phyloP scores from a whole-genome alignment of 1,139 yeast genomes.

The Yamadazyma atmosphaerica region DNA sequence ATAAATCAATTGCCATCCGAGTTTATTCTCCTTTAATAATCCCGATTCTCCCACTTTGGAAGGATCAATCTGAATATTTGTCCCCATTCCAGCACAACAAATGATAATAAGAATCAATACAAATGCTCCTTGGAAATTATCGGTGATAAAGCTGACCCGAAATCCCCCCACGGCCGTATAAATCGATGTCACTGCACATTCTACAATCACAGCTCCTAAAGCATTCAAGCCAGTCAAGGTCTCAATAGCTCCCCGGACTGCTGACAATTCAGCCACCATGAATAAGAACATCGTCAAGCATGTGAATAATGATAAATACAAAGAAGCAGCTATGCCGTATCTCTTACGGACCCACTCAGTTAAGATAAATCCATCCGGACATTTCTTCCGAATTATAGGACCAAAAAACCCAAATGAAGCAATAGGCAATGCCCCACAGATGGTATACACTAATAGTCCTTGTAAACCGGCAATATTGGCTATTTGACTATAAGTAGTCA shows the following conservation, averaged over 20 bases:
- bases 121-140: conserved; percentile 79
- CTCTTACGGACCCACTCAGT: conserved; percentile 94
- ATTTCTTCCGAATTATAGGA: conserved; percentile 71
- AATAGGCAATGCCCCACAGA: conserved; percentile 84
- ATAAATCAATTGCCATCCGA: conserved; percentile 90
- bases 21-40: conserved; percentile 57
- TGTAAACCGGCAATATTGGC: conserved; percentile 86
- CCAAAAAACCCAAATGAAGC: conserved; percentile 79
- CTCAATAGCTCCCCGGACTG: conserved; percentile 72
- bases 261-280: conserved; percentile 85
- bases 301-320: conserved; percentile 79
- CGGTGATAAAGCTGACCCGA: conserved; percentile 84
- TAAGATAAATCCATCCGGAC: conserved; percentile 89
- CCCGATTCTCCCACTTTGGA: conserved; percentile 65
- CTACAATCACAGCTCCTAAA: conserved; percentile 79
- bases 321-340: conserved; percentile 69
- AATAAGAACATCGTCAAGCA: conserved; percentile 83
- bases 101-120: conserved; percentile 67
- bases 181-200: conserved; percentile 82
- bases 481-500: conserved; percentile 83
- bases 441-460: conserved; percentile 78
- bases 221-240: conserved; percentile 80
- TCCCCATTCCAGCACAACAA: conserved; percentile 79
- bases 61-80: conserved; percentile 69
- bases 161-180: conserved; percentile 92